A percentile compares a stretch with the other conserved stretches of the same genome.
These are phyloP conservation scores for Oryza rufipogon DNA, from an alignment of 176 grass and related monocot genomes.

Conservation along the genomic window DNA sequence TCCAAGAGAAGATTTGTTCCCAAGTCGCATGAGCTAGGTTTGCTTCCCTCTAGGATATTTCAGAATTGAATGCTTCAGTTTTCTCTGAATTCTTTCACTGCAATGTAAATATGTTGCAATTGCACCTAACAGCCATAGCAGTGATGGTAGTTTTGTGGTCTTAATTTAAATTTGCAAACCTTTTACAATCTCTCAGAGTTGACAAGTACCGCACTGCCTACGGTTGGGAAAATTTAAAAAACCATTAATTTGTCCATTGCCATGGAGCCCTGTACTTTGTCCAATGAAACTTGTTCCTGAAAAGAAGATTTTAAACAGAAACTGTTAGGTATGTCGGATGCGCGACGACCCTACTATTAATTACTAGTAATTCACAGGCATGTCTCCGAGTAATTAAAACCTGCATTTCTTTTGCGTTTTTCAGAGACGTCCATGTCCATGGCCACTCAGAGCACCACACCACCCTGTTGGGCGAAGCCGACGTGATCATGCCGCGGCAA, in stretches of 20 bases:
- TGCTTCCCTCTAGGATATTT: not conserved
- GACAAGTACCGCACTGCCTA: not conserved
- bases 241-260: not conserved
- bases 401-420: not conserved
- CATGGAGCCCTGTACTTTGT: not conserved
- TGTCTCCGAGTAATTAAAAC: not conserved
- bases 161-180: not conserved
- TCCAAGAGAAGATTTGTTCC: not conserved
- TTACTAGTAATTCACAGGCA: not conserved
- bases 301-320: slow-evolving; percentile 16
- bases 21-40: not conserved
- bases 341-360: not conserved
- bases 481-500: not conserved
- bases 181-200: not conserved
- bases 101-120: not conserved
- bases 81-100: not conserved
- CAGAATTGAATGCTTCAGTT: not conserved
- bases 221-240: not conserved
- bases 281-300: not conserved
- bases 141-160: not conserved
- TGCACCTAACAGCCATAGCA: not conserved
- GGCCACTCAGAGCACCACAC: slow-evolving; percentile 38
- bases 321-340: slow-evolving; percentile 7
- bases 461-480: slow-evolving; percentile 8
- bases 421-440: slow-evolving; percentile 31